Base-by-base conservation (phyloP, 768 basidiomycete species). In the Boletus edulis region DNA sequence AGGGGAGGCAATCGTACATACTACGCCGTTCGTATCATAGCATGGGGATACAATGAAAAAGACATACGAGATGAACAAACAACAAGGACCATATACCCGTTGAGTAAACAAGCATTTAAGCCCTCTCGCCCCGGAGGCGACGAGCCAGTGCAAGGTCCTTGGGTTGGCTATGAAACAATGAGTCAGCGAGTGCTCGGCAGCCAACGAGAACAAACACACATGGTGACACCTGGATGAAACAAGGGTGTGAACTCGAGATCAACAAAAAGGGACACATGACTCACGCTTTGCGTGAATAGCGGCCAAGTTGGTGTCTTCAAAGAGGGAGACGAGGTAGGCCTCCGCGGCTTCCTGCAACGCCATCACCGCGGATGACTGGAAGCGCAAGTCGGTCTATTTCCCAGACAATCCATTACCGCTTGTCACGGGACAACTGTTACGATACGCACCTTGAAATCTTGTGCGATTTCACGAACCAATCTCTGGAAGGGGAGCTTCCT, bases 401-500 rank as follows among this genome's bases (percentile, higher is more conserved):
- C 59, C 53, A 55, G 39, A 14, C 17, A 17, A 24, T 20, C 9
- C 29, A 24, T 63, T 37, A 55, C 8, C 9, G 0, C 5, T 9
- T 11, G 13, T 14, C 20, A 49, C 12, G 20, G 39, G 34, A 54
- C 24, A 31, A n/a, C 10, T 12, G n/a, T 27, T 1, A 17, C 43
- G 27, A 17, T 17, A 63, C 77, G 31, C 55, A 87, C 89, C 87
- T 95, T 95, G 83, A 95, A 94, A 74, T 92, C 92, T 75, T 94
- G 91, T n/a, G 91, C 91, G 64, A 94, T 94, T 77, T 94, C 89
- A 81, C 92, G 92, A 61, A 98, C 95, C 66, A 98, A 86, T 66
- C 95, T 85, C 79, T 98, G 95, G 94, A 98, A 98, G 63, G 96
- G 96, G 60, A 98, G 91, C 87, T 98, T 98, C 79, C 96, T 84